Percentiles rank a stretch among this genome's conserved stretches.
Evolutionary conservation across 176 grass and related monocot species (phyloP).

Genomic region (Dendrocalamus sinicus): DNA sequence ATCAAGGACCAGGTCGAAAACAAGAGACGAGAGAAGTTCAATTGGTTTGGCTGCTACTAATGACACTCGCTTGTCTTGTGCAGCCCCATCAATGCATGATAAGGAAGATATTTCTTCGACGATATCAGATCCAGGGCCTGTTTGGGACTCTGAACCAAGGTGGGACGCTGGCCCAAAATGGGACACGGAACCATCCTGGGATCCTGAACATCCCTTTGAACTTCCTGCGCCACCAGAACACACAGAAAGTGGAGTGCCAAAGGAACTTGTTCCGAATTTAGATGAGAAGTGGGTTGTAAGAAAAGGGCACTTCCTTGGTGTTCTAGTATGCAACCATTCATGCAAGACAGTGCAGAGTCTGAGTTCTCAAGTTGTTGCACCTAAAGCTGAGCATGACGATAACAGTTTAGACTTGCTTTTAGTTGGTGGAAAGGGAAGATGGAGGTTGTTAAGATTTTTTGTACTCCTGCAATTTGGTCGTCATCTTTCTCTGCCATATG

Average conservation of each 20-base stretch:
- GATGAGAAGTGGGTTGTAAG: conserved; percentile 63
- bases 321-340: conserved; percentile 67
- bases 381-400: conserved; percentile 66
- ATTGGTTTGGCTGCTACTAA: conserved; percentile 31
- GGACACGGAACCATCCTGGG: conserved; percentile 44
- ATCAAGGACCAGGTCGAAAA: conserved; percentile 61
- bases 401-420: conserved; percentile 63
- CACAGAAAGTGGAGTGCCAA: conserved; percentile 37
- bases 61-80: conserved; percentile 49
- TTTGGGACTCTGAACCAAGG: conserved; percentile 61
- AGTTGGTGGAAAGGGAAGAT: conserved; percentile 60
- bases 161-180: conserved; percentile 60
- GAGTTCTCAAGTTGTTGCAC: conserved; percentile 68
- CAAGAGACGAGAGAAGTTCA: conserved; percentile 46
- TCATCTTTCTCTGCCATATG: conserved; percentile 66
- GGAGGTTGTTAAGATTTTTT: conserved; percentile 63
- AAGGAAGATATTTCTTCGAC: conserved; percentile 66
- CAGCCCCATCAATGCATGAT: conserved; percentile 52
- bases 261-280: conserved; percentile 62
- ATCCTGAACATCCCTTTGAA: conserved; percentile 51
- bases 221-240: conserved; percentile 29
- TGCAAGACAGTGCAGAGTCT: conserved; percentile 71
- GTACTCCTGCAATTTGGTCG: conserved; percentile 56
- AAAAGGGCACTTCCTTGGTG: conserved; percentile 63
- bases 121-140: conserved; percentile 55